These are phyloP conservation scores for Carex scoparia DNA, from an alignment of 176 grass and related monocot genomes.

Conservation along the genomic window DNA sequence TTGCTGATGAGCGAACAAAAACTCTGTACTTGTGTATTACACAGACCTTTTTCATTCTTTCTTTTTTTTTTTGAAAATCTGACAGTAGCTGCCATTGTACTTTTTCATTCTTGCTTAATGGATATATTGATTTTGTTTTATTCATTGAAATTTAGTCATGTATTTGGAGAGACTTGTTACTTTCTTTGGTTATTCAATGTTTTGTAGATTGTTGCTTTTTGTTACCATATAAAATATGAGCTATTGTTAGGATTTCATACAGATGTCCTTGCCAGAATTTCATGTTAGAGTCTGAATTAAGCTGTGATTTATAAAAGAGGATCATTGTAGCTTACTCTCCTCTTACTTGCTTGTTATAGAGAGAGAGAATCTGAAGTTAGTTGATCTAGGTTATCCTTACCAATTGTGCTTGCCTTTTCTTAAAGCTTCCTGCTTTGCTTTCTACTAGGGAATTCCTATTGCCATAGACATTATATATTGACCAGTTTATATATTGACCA, in stretches of 20 bases:
- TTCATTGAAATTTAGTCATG: background rate
- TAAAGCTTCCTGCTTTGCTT: constrained; percentile 50
- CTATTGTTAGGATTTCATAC: background rate
- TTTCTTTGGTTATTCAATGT: background rate
- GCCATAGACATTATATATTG: constrained; percentile 18
- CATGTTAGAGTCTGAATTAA: background rate
- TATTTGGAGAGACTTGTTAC: background rate
- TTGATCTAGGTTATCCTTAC: constrained; percentile 12
- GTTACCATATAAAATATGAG: background rate
- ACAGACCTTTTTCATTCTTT: too few relatives aligned
- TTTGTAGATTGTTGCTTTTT: background rate
- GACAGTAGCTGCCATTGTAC: too few relatives aligned
- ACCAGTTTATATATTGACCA: background rate
- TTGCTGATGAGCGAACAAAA: too few relatives aligned
- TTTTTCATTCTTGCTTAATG: background rate
- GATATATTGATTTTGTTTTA: background rate
- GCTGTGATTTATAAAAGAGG: background rate
- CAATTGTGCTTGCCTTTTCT: constrained; percentile 35
- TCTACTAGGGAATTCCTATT: constrained; percentile 23
- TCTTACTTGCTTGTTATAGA: background rate
- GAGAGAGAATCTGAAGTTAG: constrained; percentile 23
- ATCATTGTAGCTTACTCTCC: background rate
- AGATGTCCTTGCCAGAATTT: background rate
- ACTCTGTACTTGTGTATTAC: too few relatives aligned
- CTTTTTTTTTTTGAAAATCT: too few relatives aligned